Conservation (phyloP, 2,329 filamentous ascomycete species). For the Nemania diffusa region DNA sequence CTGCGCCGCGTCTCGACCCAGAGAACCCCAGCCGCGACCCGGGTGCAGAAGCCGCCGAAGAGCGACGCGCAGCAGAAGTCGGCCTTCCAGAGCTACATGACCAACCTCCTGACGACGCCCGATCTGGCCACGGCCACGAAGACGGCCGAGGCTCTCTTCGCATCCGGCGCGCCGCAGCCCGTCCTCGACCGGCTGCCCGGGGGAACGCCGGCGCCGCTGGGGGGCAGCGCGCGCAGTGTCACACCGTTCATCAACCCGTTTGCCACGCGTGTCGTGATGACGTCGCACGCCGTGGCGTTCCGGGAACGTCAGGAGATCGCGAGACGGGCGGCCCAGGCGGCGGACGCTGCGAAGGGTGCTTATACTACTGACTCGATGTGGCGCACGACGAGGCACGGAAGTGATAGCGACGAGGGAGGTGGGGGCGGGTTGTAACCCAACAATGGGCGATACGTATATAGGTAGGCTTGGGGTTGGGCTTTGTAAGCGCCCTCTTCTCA, state of each 20-base stretch:
- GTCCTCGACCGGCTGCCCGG: neutral
- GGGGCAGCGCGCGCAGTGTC: neutral
- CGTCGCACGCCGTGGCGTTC: conserved; percentile 27
- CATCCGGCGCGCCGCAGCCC: conserved; percentile 2
- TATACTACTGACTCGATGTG: conserved; percentile 3
- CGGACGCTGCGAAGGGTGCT: neutral
- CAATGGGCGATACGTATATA: neutral
- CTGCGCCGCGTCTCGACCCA: neutral
- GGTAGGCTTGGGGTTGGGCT: neutral
- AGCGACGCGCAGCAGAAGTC: neutral
- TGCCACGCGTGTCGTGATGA: conserved; percentile 21
- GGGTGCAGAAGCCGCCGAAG: conserved; percentile 4
- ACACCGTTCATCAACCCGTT: conserved; percentile 34
- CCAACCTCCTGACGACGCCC: conserved; percentile 14
- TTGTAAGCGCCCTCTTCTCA: neutral
- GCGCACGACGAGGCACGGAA: conserved; percentile 2
- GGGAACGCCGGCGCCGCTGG: neutral
- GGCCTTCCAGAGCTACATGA: conserved; percentile 3
- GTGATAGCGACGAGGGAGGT: neutral
- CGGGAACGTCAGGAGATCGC: conserved; percentile 5
- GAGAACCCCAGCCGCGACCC: neutral
- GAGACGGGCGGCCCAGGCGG: neutral
- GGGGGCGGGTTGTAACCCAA: neutral
- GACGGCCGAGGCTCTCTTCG: neutral
- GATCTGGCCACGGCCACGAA: neutral